Evolutionary conservation across 768 basidiomycete genomes (phyloP), one percentile per base, ranked within the genome.

Genomic region (Mycena alexandri): DNA sequence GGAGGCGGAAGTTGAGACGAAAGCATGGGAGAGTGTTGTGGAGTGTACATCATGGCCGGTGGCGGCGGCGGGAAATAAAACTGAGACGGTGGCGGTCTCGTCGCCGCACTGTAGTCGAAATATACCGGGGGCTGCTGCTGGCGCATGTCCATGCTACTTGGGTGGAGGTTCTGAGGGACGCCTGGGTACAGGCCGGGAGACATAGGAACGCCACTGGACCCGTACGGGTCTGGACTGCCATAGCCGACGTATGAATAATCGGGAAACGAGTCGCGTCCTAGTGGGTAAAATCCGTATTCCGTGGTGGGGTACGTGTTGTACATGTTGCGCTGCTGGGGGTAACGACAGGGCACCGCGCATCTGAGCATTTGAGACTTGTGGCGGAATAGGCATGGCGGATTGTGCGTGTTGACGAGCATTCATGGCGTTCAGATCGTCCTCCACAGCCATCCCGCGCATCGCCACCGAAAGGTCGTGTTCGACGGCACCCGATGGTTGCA

Each of bases 191-290:
- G 68, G 73, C 74, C 82, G 53, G 83, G 54, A 82, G 78, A 53
- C 85, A 78, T 61, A 80, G 79, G 70, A 63, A 86, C 74, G 38
- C 82, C 84, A 42, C 83, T 80, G 51, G 84, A 83, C 29, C 80
- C 76, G 79, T 89, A 91, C 12, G 84, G 82, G 63, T 90, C 89
- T 36, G 83, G 71, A 61, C 74, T 75, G 1, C 73, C 67, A 64
- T 84, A 85, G 75, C 89, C 90, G 62, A 82, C 83, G 74, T 89
- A 89, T 46, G 83, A 80, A 78, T 86, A 89, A 59, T 90, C 89
- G 66, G 80, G 75, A 70, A 85, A 87, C 47, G 79, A 76, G 69
- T 89, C 86, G 65, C 83, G 83, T 66, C 78, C 78, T 44, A 86
- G 79, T 36, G 84, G 82, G 46, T 90, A 91, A 11, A 83, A 79